Percentiles rank a stretch among this genome's conserved stretches.
Evolutionary conservation across 148 eudicot species (phyloP).

Genomic region (Tetragonia tetragonoides): DNA sequence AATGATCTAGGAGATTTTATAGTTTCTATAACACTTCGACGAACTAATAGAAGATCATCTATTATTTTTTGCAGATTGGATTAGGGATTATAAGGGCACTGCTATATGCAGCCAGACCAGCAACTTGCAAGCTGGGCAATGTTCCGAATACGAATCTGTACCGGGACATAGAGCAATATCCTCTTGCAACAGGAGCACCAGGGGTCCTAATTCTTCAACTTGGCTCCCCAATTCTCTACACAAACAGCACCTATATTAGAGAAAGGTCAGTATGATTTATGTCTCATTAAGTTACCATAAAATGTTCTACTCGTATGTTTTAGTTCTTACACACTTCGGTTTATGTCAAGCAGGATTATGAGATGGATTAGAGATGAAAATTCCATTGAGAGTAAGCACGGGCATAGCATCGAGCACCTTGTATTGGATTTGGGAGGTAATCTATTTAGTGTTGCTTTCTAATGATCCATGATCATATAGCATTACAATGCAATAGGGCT

Average conservation of each 20-base stretch:
- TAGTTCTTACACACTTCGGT: background rate
- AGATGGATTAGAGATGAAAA: conserved; percentile 91
- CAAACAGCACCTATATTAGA: conserved; percentile 59
- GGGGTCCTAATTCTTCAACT: conserved; percentile 65
- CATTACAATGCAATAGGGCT: too few relatives aligned
- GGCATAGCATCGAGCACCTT: conserved; percentile 55
- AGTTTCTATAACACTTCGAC: too few relatives aligned
- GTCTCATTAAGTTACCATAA: background rate
- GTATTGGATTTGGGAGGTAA: conserved; percentile 76
- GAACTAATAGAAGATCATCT: too few relatives aligned
- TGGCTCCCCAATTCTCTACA: conserved; percentile 80
- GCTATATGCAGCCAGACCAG: conserved; percentile 78
- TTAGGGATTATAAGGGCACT: conserved; percentile 63
- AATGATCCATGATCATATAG: too few relatives aligned
- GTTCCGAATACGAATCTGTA: conserved; percentile 50
- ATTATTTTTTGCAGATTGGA: conserved; percentile 40
- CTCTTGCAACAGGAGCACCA: conserved; percentile 35
- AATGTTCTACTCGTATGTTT: background rate
- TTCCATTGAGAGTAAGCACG: conserved; percentile 24
- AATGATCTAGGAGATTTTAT: too few relatives aligned
- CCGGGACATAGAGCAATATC: conserved; percentile 77
- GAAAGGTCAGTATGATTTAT: conserved; percentile 52
- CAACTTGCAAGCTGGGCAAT: conserved; percentile 64
- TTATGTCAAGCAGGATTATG: conserved; percentile 42
- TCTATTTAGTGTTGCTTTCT: background rate